A percentile compares a stretch with the other conserved stretches of the same genome.
Conservation (phyloP, 73 alveolate species). For the Paramecium biaurelia region DNA sequence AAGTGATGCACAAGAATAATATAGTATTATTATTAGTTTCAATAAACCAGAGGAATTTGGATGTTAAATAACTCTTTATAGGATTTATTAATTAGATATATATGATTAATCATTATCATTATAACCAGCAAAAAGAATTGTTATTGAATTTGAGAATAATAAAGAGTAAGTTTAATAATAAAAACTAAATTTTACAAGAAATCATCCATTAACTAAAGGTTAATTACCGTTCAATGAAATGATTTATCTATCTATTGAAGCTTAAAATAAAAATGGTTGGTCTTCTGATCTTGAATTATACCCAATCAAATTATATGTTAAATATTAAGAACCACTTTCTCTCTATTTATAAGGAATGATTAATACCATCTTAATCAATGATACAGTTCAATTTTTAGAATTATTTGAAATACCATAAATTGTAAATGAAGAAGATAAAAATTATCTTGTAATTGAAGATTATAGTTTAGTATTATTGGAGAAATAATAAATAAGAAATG, state of each 20-base stretch:
- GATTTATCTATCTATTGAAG: background rate
- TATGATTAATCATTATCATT: background rate
- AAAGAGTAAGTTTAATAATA: background rate
- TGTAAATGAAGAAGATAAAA: background rate
- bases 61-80: background rate
- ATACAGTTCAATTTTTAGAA: background rate
- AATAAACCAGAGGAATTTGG: constrained; percentile 5
- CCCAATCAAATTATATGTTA: background rate
- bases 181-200: background rate
- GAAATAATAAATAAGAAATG: background rate
- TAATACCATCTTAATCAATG: background rate
- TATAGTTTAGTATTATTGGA: background rate
- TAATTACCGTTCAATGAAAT: background rate
- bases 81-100: background rate
- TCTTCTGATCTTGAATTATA: background rate
- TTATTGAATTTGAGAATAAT: background rate
- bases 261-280: constrained; percentile 21
- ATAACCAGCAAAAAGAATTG: background rate
- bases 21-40: background rate
- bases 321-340: background rate
- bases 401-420: background rate
- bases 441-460: background rate
- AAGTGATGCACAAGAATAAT: background rate
- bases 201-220: background rate
- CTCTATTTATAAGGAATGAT: background rate